phyloP scores from a whole-genome alignment of 495 filamentous ascomycete species.

The Hypomontagnella submonticulosa region DNA sequence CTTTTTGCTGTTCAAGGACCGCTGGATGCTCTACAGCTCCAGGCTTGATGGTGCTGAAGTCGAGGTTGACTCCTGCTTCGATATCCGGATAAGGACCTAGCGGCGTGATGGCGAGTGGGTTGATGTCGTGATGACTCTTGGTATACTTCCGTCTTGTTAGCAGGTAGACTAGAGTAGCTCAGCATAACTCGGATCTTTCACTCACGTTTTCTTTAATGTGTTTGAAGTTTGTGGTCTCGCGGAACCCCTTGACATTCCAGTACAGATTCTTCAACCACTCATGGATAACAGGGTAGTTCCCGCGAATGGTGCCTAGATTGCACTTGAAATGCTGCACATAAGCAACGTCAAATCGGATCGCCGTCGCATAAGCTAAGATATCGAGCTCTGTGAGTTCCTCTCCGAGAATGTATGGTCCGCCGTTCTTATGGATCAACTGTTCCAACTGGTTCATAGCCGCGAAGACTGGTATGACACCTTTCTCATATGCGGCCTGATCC shows the following conservation, averaged over 20 bases:
- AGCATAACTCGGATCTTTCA: not conserved
- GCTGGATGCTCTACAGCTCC: constrained; percentile 27
- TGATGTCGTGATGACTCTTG: constrained; percentile 66
- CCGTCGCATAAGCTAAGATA: constrained; percentile 68
- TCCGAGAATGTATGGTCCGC: constrained; percentile 72
- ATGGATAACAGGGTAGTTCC: constrained; percentile 75
- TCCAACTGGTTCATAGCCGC: constrained; percentile 72
- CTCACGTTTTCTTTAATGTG: constrained; percentile 64
- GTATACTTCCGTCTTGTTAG: constrained; percentile 54
- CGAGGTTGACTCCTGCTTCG: constrained; percentile 40
- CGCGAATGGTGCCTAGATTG: constrained; percentile 75
- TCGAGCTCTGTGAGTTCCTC: constrained; percentile 74
- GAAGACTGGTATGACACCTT: constrained; percentile 69
- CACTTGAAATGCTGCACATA: constrained; percentile 76
- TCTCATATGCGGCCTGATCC: constrained; percentile 72
- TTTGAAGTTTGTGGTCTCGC: constrained; percentile 74
- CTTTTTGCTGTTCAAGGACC: constrained; percentile 34
- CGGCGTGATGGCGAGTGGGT: constrained; percentile 71
- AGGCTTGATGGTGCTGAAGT: constrained; percentile 27
- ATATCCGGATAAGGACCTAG: constrained; percentile 74
- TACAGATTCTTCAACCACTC: constrained; percentile 77
- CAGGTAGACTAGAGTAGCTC: not conserved
- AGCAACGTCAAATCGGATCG: constrained; percentile 74
- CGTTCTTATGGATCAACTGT: constrained; percentile 61
- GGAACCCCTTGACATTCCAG: constrained; percentile 76